Evolutionary conservation across 2,329 filamentous ascomycete species (phyloP).

Genomic region (Apiospora phragmitis): DNA sequence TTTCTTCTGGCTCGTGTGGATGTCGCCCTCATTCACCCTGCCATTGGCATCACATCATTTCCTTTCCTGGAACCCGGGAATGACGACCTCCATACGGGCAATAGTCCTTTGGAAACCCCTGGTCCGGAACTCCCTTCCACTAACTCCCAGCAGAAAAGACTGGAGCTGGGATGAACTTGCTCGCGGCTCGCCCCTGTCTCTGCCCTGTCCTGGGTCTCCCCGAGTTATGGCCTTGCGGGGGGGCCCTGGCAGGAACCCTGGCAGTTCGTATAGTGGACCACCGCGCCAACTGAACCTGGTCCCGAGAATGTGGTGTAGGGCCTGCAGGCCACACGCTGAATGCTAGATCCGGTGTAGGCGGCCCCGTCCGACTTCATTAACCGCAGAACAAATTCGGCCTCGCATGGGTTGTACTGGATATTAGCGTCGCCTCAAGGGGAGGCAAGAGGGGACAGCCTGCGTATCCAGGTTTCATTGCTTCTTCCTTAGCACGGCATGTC

Average conservation of each 20-base stretch:
- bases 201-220: not conserved
- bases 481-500: not conserved
- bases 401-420: not conserved
- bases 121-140: not conserved
- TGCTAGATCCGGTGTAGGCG: not conserved
- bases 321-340: not conserved
- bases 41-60: not conserved
- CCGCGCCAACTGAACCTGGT: not conserved
- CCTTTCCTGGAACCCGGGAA: not conserved
- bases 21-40: not conserved
- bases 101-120: not conserved
- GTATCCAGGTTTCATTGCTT: not conserved
- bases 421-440: slow-evolving; percentile 3
- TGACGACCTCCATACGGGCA: not conserved
- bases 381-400: not conserved
- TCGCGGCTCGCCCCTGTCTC: not conserved
- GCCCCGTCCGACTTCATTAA: not conserved
- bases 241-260: not conserved
- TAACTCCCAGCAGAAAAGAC: not conserved
- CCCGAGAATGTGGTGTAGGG: not conserved
- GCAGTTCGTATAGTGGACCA: slow-evolving; percentile 6
- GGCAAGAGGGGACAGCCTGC: not conserved
- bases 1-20: not conserved
- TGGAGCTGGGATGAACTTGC: not conserved
- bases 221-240: not conserved